phyloP scores from a whole-genome alignment of 176 grass and related monocot genomes.

The Hordeum vulgare region MorexV3_pseudomolecules_assembly NC_058519.1:551812809-551813308 shows the following conservation, averaged over 20 bases:
- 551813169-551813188: not conserved
- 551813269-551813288: not conserved
- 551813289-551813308: not conserved
- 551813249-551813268: slow-evolving; percentile 60
- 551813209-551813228: slow-evolving; percentile 74
- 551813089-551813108: not conserved
- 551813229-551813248: slow-evolving; percentile 51
- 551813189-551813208: slow-evolving; percentile 70
- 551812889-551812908: not conserved
- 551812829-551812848: not conserved
- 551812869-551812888: slow-evolving; percentile 28
- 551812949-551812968: not conserved
- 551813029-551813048: not conserved
- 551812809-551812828: not conserved
- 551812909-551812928: slow-evolving; percentile 12
- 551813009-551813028: not conserved
- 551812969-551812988: not conserved
- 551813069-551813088: not conserved
- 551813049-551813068: not conserved
- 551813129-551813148: too few species aligned
- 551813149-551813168: not conserved
- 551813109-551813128: not conserved
- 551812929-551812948: not conserved
- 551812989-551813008: not conserved
- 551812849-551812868: not conserved